Base-by-base conservation (phyloP, 306 rosid genomes). In the Luffa acutangula region DNA sequence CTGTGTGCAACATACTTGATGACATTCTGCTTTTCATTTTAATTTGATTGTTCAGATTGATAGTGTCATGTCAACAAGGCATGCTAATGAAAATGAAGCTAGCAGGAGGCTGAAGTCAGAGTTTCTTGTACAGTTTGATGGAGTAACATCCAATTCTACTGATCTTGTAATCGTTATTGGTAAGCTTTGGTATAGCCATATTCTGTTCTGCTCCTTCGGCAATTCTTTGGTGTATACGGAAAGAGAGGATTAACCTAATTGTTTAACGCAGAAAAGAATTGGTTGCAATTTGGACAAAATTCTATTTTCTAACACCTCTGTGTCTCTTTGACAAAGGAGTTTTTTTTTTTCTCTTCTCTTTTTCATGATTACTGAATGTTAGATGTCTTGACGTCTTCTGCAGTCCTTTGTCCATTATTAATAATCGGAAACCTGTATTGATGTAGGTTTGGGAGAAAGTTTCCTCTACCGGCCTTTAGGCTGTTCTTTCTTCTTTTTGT, bases 41-140 rank as follows among this genome's bases (percentile, higher is more conserved):
- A 31, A 20, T 82, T 58, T 49, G 43, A 54, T 69, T 82, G 75
- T 66, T 77, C 89, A 95, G 98, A 91, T 95, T 88, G 98, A 95
- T 81, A 95, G 98, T 85, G 87, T 95, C 74, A 90, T 95, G 98
- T 95, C 98, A 63, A 90, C 93, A 76, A 95, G 98, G 82, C 67
- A 72, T 86, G 88, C 93, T 42, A 88, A 87, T 75, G 98, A 95
- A 81, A 87, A 90, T 89, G 98, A 95, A 60, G 97, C 98, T 62
- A 95, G 98, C 85, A 90, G 98, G 87, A 87, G 97, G 81, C 86
- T 95, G 81, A 95, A 95, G 85, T 95, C 97, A 53, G 98, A 95
- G 90, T 95, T 95, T 80, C 90, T 95, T 52, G 90, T 95, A 77
- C 98, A 95, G 86, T 95, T 95, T 86, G 98, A 95, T 87, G 98